Evolutionary conservation across 805 yeast genomes (phyloP).

Genomic region (Lachancea meyersii): DNA sequence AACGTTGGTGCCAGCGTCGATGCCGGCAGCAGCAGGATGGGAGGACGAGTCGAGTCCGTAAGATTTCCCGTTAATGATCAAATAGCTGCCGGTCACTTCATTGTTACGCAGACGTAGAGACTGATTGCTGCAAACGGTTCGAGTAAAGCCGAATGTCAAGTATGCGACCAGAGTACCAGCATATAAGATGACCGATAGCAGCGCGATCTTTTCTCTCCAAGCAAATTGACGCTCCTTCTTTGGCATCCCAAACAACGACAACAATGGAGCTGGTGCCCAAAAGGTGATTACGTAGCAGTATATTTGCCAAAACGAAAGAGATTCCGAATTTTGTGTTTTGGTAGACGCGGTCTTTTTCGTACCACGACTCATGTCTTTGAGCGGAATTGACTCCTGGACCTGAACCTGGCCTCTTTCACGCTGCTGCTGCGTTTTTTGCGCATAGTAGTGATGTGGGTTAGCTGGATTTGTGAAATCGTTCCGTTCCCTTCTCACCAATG

Average conservation of each 20-base stretch:
- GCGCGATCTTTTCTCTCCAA: slow-evolving; percentile 93
- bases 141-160: slow-evolving; percentile 85
- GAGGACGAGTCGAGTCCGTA: slow-evolving; percentile 62
- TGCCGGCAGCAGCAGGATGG: slow-evolving; percentile 82
- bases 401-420: slow-evolving; percentile 44
- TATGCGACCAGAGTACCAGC: slow-evolving; percentile 77
- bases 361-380: slow-evolving; percentile 8
- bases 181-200: slow-evolving; percentile 65
- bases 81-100: slow-evolving; percentile 51
- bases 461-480: slow-evolving; percentile 54
- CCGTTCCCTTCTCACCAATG: slow-evolving; percentile 83
- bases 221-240: slow-evolving; percentile 83
- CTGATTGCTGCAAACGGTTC: slow-evolving; percentile 59
- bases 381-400: slow-evolving; percentile 50
- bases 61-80: slow-evolving; percentile 78
- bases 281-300: slow-evolving; percentile 79
- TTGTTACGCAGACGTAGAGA: slow-evolving; percentile 49
- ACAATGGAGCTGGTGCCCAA: slow-evolving; percentile 82
- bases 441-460: slow-evolving; percentile 73
- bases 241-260: slow-evolving; percentile 68
- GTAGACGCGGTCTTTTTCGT: slow-evolving; percentile 15
- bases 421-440: slow-evolving; percentile 65
- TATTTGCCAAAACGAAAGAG: slow-evolving; percentile 58
- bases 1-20: slow-evolving; percentile 60
- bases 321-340: slow-evolving; percentile 10